Conservation (phyloP, 169 alveolate species). For the Perkinsus marinus region DNA sequence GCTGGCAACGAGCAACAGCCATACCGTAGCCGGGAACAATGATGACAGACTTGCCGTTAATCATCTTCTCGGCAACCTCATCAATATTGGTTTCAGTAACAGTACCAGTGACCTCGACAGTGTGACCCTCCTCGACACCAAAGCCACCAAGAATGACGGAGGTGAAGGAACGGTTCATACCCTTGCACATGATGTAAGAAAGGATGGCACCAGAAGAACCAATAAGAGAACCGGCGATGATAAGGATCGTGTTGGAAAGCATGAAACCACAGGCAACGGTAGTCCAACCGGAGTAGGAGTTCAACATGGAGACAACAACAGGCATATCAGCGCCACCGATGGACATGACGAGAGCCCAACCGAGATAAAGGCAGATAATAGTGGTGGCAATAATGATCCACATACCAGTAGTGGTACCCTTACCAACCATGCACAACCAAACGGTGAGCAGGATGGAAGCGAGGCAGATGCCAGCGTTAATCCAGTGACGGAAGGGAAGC, state of each 20-base stretch:
- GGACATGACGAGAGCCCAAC: slow-evolving; percentile 66
- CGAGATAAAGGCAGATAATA: slow-evolving; percentile 44
- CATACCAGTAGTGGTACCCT: slow-evolving; percentile 20
- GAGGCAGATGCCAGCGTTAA: slow-evolving; percentile 15
- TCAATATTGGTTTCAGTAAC: slow-evolving; percentile 44
- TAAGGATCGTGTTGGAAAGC: slow-evolving; percentile 46
- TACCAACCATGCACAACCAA: neutral
- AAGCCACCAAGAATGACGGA: slow-evolving; percentile 60
- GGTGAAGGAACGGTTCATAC: slow-evolving; percentile 45
- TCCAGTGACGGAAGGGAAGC: slow-evolving; percentile 24
- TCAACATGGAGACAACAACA: slow-evolving; percentile 60
- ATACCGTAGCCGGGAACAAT: slow-evolving; percentile 83
- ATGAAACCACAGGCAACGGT: slow-evolving; percentile 57
- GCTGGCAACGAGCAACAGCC: slow-evolving; percentile 71
- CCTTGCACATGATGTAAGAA: slow-evolving; percentile 81
- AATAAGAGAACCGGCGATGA: slow-evolving; percentile 76
- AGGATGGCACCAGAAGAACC: slow-evolving; percentile 87
- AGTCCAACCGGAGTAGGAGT: slow-evolving; percentile 72
- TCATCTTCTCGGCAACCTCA: slow-evolving; percentile 51
- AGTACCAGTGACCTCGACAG: slow-evolving; percentile 5
- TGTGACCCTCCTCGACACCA: slow-evolving; percentile 26
- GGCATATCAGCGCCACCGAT: slow-evolving; percentile 87
- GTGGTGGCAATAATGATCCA: neutral
- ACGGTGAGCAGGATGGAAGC: slow-evolving; percentile 15
- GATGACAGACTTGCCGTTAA: slow-evolving; percentile 46